Evolutionary conservation across 108 stramenopile species (phyloP).

Genomic region (Pseudonitzschia multistriata): DNA sequence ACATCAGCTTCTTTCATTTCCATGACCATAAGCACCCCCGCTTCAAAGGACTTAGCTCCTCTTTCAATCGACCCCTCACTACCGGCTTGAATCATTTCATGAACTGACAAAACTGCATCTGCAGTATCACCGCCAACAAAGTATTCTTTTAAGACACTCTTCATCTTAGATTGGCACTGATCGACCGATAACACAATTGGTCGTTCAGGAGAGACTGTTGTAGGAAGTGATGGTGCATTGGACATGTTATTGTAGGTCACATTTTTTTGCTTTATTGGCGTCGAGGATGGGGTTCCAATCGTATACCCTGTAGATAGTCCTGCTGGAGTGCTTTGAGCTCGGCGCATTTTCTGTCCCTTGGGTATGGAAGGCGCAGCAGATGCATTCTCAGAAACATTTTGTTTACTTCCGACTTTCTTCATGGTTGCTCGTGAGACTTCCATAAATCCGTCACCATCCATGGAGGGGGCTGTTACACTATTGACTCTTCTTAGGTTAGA

Average conservation of each 20-base stretch:
- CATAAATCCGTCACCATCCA: conserved; percentile 61
- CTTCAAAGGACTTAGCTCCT: conserved; percentile 66
- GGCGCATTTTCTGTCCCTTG: conserved; percentile 19
- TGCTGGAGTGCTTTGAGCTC: conserved; percentile 30
- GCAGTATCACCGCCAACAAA: conserved; percentile 70
- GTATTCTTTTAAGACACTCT: conserved; percentile 70
- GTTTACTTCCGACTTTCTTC: conserved; percentile 14
- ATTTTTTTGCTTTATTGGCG: conserved; percentile 10
- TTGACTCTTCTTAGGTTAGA: conserved; percentile 42
- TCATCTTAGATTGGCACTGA: conserved; percentile 59
- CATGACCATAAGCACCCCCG: conserved; percentile 58
- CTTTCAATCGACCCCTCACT: conserved; percentile 56
- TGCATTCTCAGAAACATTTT: not conserved
- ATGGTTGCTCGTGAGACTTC: conserved; percentile 15
- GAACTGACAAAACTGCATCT: conserved; percentile 67
- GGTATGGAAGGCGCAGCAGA: not conserved
- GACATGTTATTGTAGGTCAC: not conserved
- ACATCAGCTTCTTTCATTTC: conserved; percentile 71
- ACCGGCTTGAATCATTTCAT: conserved; percentile 64
- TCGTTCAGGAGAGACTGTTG: not conserved
- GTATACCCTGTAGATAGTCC: conserved; percentile 18
- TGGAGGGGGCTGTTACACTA: conserved; percentile 28
- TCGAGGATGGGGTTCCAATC: conserved; percentile 4
- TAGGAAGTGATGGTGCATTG: conserved; percentile 13
- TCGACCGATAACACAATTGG: conserved; percentile 39